phyloP scores from a whole-genome alignment of 2,329 filamentous ascomycete species.

The Corinectria fuckeliana region DNA sequence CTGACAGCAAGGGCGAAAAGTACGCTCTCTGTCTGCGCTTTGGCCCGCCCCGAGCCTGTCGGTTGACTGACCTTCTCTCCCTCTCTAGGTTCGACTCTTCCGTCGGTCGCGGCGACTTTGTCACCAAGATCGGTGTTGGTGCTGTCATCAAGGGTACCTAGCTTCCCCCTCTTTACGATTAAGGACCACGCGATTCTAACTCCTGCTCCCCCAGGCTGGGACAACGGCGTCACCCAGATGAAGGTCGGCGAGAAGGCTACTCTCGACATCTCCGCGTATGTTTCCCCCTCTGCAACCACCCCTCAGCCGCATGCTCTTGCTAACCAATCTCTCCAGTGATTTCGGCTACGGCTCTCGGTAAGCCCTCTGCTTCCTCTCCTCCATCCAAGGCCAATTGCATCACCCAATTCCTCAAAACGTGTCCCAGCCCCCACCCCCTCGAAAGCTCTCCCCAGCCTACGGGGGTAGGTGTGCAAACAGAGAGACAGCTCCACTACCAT shows the following conservation, averaged over 20 bases:
- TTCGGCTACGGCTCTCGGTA: conserved; percentile 69
- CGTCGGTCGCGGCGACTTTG: conserved; percentile 76
- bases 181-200: not conserved
- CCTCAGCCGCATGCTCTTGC: not conserved
- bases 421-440: not conserved
- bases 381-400: conserved; percentile 12
- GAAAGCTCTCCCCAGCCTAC: not conserved
- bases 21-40: conserved; percentile 57
- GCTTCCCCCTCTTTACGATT: not conserved
- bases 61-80: conserved; percentile 15
- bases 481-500: not conserved
- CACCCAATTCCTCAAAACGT: conserved; percentile 56
- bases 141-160: conserved; percentile 81
- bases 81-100: conserved; percentile 84
- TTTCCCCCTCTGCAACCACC: not conserved
- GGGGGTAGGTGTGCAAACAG: not conserved
- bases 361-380: conserved; percentile 37
- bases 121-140: conserved; percentile 79
- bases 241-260: conserved; percentile 88
- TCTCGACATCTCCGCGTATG: conserved; percentile 49
- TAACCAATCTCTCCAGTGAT: conserved; percentile 54
- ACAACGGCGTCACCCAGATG: conserved; percentile 86
- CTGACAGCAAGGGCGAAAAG: conserved; percentile 73
- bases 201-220: conserved; percentile 66
- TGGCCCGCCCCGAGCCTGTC: not conserved